phyloP scores from a whole-genome alignment of 768 basidiomycete species.

The Podaxis sp. region DNA sequence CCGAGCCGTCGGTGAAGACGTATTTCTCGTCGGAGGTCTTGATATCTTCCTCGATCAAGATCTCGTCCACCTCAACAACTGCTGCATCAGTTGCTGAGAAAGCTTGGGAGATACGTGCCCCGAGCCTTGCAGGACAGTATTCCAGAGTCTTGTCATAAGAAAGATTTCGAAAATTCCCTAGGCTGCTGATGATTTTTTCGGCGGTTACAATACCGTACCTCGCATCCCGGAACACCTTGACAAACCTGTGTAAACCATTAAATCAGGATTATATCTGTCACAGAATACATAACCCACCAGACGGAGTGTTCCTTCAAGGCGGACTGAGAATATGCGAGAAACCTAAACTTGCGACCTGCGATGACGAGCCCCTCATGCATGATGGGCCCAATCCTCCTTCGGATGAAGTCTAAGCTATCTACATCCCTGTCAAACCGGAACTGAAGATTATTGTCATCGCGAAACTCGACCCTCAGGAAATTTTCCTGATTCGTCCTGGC shows the following conservation, averaged over 20 bases:
- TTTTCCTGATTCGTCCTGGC: constrained; percentile 36
- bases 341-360: constrained; percentile 50
- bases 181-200: constrained; percentile 41
- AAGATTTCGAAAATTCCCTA: constrained; percentile 50
- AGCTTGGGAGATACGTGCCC: constrained; percentile 64
- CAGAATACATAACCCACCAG: constrained; percentile 28
- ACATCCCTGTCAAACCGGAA: constrained; percentile 55
- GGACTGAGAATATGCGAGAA: constrained; percentile 70
- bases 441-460: constrained; percentile 51
- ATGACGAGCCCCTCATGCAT: constrained; percentile 44
- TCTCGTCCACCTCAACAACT: constrained; percentile 37
- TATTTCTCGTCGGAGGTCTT: constrained; percentile 26
- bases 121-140: constrained; percentile 62
- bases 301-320: constrained; percentile 61
- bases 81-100: constrained; percentile 69
- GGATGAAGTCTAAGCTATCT: constrained; percentile 46
- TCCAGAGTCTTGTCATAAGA: constrained; percentile 40
- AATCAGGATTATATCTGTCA: background rate
- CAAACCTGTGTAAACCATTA: constrained; percentile 42
- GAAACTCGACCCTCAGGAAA: constrained; percentile 62
- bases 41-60: constrained; percentile 33
- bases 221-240: constrained; percentile 43
- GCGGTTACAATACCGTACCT: constrained; percentile 31
- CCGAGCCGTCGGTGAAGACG: constrained; percentile 67
- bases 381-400: constrained; percentile 38